These are phyloP conservation scores for Neocallimastix lanati DNA, from an alignment of 192 early-diverging fungal genomes.

Conservation along the genomic window DNA sequence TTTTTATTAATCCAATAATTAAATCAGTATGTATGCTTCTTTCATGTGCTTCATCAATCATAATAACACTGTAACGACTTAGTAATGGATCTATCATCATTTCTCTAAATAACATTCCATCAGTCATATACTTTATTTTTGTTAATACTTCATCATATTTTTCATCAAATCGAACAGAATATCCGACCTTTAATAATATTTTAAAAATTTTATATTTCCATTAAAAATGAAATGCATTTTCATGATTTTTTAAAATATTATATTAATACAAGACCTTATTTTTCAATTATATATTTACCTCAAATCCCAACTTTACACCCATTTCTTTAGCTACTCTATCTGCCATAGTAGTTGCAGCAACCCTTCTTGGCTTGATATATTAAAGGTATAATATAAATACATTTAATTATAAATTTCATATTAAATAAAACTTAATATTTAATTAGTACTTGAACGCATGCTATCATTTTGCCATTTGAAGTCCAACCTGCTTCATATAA, in stretches of 20 bases:
- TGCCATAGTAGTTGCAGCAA: constrained; percentile 54
- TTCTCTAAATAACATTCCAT: constrained; percentile 68
- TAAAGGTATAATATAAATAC: too few relatives aligned
- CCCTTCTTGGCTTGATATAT: constrained; percentile 50
- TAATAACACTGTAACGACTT: constrained; percentile 49
- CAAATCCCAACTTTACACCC: constrained; percentile 37
- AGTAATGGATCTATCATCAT: constrained; percentile 55
- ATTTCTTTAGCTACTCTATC: constrained; percentile 59
- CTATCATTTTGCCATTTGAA: constrained; percentile 31
- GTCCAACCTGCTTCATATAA: constrained; percentile 59
- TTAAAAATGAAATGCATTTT: too few relatives aligned
- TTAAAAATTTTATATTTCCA: too few relatives aligned
- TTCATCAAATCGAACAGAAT: constrained; percentile 60
- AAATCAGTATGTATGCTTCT: constrained; percentile 55
- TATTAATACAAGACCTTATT: too few relatives aligned
- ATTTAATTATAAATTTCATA: too few relatives aligned
- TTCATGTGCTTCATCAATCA: constrained; percentile 69
- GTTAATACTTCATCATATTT: constrained; percentile 25
- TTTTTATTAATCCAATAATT: constrained; percentile 53
- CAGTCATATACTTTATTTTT: constrained; percentile 69
- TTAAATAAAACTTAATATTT: background rate
- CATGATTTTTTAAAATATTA: too few relatives aligned
- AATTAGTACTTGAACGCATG: constrained; percentile 47
- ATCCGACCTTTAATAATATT: constrained; percentile 32
- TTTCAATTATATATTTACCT: constrained; percentile 11